Percentiles rank a stretch among this genome's conserved stretches.
phyloP scores from a whole-genome alignment of 1,139 yeast species.

The Taiozyma sp. region DNA sequence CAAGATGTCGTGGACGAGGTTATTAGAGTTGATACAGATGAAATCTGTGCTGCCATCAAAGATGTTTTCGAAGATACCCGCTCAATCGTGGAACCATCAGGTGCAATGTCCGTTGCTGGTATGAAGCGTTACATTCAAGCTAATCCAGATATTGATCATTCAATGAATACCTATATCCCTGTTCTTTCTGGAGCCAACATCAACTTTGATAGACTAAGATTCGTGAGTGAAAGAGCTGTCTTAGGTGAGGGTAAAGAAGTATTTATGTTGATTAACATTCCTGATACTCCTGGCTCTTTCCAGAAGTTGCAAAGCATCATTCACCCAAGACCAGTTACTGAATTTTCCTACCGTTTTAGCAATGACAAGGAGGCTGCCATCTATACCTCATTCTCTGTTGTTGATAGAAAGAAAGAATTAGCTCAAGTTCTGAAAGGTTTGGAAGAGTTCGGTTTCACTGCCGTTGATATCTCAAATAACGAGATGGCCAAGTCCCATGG shows the following conservation, averaged over 20 bases:
- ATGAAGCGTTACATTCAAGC: conserved; percentile 69
- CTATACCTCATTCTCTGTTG: conserved; percentile 81
- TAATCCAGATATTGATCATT: conserved; percentile 67
- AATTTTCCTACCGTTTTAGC: conserved; percentile 79
- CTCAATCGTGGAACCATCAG: conserved; percentile 92
- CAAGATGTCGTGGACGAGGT: conserved; percentile 81
- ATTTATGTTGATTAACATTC: conserved; percentile 82
- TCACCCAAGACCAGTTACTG: conserved; percentile 87
- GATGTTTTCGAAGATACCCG: conserved; percentile 96
- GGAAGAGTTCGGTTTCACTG: conserved; percentile 51
- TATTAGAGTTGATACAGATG: conserved; percentile 85
- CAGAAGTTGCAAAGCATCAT: conserved; percentile 65
- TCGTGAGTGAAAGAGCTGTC: conserved; percentile 97
- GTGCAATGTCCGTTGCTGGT: conserved; percentile 95
- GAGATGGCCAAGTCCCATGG: conserved; percentile 97
- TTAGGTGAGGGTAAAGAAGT: conserved; percentile 97
- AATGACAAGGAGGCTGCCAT: conserved; percentile 56
- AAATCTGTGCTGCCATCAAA: conserved; percentile 94
- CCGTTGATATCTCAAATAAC: conserved; percentile 81
- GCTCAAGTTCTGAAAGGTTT: conserved; percentile 38
- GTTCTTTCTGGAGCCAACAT: conserved; percentile 94
- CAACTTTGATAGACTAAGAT: conserved; percentile 94
- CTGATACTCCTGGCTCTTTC: conserved; percentile 91
- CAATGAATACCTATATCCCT: conserved; percentile 72
- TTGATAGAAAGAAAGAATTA: conserved; percentile 58